Evolutionary conservation across 805 yeast genomes (phyloP), one percentile per base, ranked within the genome.

Genomic region (Ogataea zsoltii): DNA sequence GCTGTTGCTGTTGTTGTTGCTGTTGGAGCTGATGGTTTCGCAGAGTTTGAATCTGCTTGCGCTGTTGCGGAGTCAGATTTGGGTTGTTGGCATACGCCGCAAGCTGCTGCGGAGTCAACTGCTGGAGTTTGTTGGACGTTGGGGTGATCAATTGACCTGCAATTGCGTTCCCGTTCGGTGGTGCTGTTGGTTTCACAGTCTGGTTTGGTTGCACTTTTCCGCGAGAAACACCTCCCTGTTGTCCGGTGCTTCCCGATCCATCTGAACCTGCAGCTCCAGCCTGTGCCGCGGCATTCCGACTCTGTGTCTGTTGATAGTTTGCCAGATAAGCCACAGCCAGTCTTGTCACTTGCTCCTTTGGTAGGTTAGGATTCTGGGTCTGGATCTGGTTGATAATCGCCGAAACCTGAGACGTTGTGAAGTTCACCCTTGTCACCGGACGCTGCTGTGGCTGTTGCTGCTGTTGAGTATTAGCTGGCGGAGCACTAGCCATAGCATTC

Each of bases 271-370:
- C 33, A 3, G 56, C 33, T 60, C 56, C 60, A 36, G 61, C 51
- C 32, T 57, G 57, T 3, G 50, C 49, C 7, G 53, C 60, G 53
- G 46, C 57, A 46, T 40, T 60, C 25, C 70, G 63, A 38, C 70
- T 76, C 55, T 76, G 81, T 13, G 54, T 72, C 48, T 74, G 78
- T 58, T 80, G 85, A 29, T 78, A 63, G 48, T 73, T 77, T 1
- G 86, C 82, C 50, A 82, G 61, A 54, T 82, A 81, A 13, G 81
- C 73, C 2, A 85, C 85, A 2, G 88, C 88, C 45, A 82, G 69
- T 46, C 79, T 76, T 2, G 85, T 79, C 1, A 83, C 86, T 55
- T 83, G 85, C 45, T 79, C 83, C 49, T 80, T 80, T 10, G 80
- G 70, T 58, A 81, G 65, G 26, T 72, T 75, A 1, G 89, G 89